Evolutionary conservation across 352 stramenopile genomes (phyloP).

Genomic region (Pseudoperonospora humuli): DNA sequence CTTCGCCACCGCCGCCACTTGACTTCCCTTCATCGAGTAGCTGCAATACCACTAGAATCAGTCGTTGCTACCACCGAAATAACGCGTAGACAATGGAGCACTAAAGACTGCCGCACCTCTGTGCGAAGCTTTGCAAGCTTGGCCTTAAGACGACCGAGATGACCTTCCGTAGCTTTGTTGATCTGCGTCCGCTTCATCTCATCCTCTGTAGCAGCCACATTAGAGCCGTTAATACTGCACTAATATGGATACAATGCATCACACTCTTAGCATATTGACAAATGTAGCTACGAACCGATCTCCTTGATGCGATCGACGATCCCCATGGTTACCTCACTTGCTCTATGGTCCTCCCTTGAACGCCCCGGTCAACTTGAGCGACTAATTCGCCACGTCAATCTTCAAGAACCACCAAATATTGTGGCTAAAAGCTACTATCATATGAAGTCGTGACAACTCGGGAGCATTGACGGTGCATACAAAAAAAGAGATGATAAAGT

Average conservation of each 20-base stretch:
- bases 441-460: too few species aligned
- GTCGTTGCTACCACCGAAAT: not conserved
- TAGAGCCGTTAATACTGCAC: not conserved
- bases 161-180: conserved; percentile 93
- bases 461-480: too few species aligned
- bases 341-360: too few species aligned
- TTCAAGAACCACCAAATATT: too few species aligned
- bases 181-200: conserved; percentile 98
- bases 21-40: conserved; percentile 79
- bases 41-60: conserved; percentile 19
- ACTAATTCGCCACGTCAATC: too few species aligned
- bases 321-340: conserved; percentile 62
- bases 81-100: conserved; percentile 1
- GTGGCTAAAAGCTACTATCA: too few species aligned
- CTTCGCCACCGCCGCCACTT: conserved; percentile 68
- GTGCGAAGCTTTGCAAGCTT: conserved; percentile 98
- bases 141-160: conserved; percentile 94
- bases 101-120: conserved; percentile 50
- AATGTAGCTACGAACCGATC: conserved; percentile 64
- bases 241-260: not conserved
- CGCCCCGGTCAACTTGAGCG: too few species aligned
- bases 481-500: too few species aligned
- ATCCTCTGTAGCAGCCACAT: conserved; percentile 58
- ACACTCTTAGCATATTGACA: not conserved
- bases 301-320: conserved; percentile 92